Base-by-base conservation (phyloP, 2,329 filamentous ascomycete genomes). In the Botrytis paeoniae region DNA sequence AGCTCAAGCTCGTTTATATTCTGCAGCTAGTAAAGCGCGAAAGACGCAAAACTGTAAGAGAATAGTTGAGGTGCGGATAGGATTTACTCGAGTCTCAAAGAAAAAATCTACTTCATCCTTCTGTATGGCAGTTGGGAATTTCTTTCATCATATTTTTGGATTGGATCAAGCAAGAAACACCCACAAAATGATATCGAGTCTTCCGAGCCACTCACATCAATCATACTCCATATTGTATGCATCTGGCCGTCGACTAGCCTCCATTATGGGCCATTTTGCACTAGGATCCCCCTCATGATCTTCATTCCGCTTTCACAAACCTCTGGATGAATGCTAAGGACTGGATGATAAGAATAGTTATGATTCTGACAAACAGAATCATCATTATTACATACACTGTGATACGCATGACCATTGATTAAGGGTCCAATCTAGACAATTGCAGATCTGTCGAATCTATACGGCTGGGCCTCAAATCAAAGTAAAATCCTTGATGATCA, bases 221-320 rank as follows among this genome's bases (percentile, higher is more conserved):
- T 39, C 35, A 54, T 54, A 29, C 45, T 54, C 25, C 35, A 54
- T 29, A 68, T 54, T 54, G 35, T 60, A 39, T 68, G 70, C 62
- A 37, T 66, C 54, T 68, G 62, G 62, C 62, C 62, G 51, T 35
- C 41, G 25, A 68, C 39, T 39, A 72, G 16, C 18, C 54, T 29
- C 37, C 63, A 68, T 51, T 32, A 29, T 37, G 29, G 22, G 18
- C n/a, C 48, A 69, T 39, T 18, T 57, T 41, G 54, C 48, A 41
- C 65, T 41, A 69, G 48, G 48, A 57, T 59, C 51, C 65, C 48
- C 65, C 65, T 57, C 65, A 69, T 69, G 65, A 69, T 69, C 65
- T 57, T 69, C 65, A 68, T 41, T 57, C 37, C 29, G 9, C 48
- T 68, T 41, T 32, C 48, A 69, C 48, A 57, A 32, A 41, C 14